These are phyloP conservation scores for Lojkania enalia DNA, from an alignment of 2,329 filamentous ascomycete species.

Conservation along the genomic window DNA sequence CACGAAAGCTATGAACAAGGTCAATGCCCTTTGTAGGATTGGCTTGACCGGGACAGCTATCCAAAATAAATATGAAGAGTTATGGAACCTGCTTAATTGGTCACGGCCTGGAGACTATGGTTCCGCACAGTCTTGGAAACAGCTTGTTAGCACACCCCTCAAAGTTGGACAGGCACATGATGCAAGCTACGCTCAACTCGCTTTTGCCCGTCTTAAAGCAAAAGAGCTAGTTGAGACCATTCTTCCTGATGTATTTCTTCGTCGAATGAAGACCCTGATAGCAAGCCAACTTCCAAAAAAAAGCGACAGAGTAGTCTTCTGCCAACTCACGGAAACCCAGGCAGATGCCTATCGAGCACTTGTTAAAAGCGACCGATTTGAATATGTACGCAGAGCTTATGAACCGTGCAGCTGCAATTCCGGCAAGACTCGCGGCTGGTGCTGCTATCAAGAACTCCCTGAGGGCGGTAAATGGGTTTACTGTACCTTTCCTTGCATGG, in stretches of 20 bases:
- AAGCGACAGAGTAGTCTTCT: conserved; percentile 92
- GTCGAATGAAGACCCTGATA: conserved; percentile 90
- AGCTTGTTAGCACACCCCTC: conserved; percentile 75
- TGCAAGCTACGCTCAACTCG: conserved; percentile 80
- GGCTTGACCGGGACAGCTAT: conserved; percentile 95
- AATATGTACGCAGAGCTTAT: conserved; percentile 67
- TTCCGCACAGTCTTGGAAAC: conserved; percentile 74
- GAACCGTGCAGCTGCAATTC: conserved; percentile 72
- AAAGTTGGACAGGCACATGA: conserved; percentile 91
- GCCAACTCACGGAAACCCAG: conserved; percentile 82
- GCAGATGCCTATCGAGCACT: conserved; percentile 81
- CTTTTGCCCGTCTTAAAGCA: conserved; percentile 77
- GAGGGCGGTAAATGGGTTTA: conserved; percentile 67
- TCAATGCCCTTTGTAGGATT: conserved; percentile 90
- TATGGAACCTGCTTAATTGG: conserved; percentile 97
- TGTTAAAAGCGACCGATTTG: conserved; percentile 70
- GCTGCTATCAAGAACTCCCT: conserved; percentile 66
- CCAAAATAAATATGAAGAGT: conserved; percentile 95
- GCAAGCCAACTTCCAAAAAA: conserved; percentile 93
- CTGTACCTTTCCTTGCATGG: conserved; percentile 83
- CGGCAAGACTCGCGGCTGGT: conserved; percentile 75
- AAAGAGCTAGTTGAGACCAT: conserved; percentile 84
- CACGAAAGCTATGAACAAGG: conserved; percentile 82
- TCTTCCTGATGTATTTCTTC: conserved; percentile 84
- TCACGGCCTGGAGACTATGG: conserved; percentile 79